Conservation (phyloP, 2,329 filamentous ascomycete species). For the Nigrospora sphaerica region DNA sequence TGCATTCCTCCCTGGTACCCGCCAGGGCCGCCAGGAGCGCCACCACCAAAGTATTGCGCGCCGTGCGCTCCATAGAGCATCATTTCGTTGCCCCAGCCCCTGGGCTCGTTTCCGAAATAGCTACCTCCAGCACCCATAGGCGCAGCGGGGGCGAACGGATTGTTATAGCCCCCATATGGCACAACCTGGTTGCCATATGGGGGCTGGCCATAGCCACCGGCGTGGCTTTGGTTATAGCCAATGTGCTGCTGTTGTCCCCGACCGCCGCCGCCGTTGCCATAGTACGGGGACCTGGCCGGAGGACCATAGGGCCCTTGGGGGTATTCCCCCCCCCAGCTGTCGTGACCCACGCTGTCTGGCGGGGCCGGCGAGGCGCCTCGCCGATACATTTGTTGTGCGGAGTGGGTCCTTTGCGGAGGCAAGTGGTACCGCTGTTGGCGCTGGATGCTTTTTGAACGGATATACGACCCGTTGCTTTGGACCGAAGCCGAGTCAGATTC, state of each 20-base stretch:
- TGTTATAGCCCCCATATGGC: slow-evolving; percentile 30
- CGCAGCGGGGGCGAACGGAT: slow-evolving; percentile 19
- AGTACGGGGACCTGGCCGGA: slow-evolving; percentile 8
- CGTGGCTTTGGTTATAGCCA: slow-evolving; percentile 42
- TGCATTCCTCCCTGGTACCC: slow-evolving; percentile 11
- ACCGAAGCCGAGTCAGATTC: slow-evolving; percentile 53
- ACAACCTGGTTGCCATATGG: slow-evolving; percentile 37
- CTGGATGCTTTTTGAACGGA: slow-evolving; percentile 21
- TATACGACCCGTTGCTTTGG: slow-evolving; percentile 22
- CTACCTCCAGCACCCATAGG: slow-evolving; percentile 23
- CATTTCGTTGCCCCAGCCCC: slow-evolving; percentile 18
- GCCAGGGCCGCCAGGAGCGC: slow-evolving; percentile 18
- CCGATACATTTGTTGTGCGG: slow-evolving; percentile 16
- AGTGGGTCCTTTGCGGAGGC: slow-evolving; percentile 16
- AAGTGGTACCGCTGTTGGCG: slow-evolving; percentile 31
- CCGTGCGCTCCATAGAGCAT: slow-evolving; percentile 29
- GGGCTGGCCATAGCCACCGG: slow-evolving; percentile 31
- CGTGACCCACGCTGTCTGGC: slow-evolving; percentile 57
- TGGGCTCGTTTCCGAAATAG: slow-evolving; percentile 33
- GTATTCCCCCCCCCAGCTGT: slow-evolving; percentile 28
- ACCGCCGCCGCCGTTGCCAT: slow-evolving; percentile 19
- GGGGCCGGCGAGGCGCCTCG: slow-evolving; percentile 23
- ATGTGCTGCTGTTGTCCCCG: slow-evolving; percentile 12
- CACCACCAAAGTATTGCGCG: slow-evolving; percentile 32
- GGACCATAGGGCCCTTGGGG: neutral